Evolutionary conservation across 148 eudicot genomes (phyloP).

Genomic region (Spergularia marina): DNA sequence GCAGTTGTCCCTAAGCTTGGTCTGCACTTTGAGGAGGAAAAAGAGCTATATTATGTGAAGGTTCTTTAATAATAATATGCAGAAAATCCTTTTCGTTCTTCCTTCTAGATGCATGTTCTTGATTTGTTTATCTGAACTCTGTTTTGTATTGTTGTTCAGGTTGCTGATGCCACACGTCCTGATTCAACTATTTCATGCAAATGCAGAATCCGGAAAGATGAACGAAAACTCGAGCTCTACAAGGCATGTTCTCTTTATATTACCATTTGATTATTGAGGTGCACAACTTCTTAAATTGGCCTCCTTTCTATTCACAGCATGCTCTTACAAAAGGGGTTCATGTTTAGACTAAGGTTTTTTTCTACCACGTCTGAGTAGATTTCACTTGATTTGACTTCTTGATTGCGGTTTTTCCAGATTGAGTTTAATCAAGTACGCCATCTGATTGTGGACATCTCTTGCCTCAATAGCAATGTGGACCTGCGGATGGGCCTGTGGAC

Average conservation of each 20-base stretch:
- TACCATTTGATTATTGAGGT: background rate
- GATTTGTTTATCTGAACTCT: background rate
- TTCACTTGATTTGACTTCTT: background rate
- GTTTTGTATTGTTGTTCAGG: conserved; percentile 1
- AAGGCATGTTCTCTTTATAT: conserved; percentile 13
- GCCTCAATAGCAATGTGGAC: conserved; percentile 21
- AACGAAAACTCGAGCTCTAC: conserved; percentile 22
- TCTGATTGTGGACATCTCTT: conserved; percentile 20
- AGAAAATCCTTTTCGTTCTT: too few relatives aligned
- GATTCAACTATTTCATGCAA: conserved; percentile 17
- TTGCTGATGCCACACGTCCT: conserved; percentile 18
- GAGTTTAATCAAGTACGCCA: conserved; percentile 24
- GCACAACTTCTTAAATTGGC: too few relatives aligned
- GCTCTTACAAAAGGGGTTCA: too few relatives aligned
- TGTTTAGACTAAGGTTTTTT: background rate
- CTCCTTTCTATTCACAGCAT: too few relatives aligned
- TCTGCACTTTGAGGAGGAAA: conserved; percentile 8
- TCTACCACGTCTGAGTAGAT: background rate
- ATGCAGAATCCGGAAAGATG: conserved; percentile 20
- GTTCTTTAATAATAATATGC: background rate
- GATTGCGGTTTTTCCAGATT: conserved; percentile 22
- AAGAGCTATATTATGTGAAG: conserved; percentile 19
- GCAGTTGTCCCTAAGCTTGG: background rate
- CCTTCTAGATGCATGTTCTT: too few relatives aligned
- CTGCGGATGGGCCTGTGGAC: conserved; percentile 17